A percentile compares a stretch with the other conserved stretches of the same genome.
Evolutionary conservation across 352 stramenopile genomes (phyloP).

Genomic region (Phytopythium chamaehyphon): DNA sequence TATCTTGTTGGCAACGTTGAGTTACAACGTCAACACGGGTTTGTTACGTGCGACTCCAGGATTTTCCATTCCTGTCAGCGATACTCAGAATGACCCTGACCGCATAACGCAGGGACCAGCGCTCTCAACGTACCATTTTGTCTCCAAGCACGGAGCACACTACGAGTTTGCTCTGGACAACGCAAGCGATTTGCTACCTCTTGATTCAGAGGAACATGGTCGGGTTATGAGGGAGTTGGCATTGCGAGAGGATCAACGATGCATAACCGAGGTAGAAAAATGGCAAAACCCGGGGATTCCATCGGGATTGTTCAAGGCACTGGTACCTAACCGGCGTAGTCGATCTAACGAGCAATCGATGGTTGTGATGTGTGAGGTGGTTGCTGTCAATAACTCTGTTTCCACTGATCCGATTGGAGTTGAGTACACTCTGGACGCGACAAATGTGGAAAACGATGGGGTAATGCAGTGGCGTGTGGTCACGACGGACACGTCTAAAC

Average conservation of each 20-base stretch:
- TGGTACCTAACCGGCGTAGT: background rate
- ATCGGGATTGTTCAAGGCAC: background rate
- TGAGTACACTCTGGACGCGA: conserved; percentile 19
- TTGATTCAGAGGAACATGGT: conserved; percentile 32
- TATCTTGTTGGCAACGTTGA: conserved; percentile 39
- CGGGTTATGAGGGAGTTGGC: conserved; percentile 36
- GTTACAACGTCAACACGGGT: conserved; percentile 43
- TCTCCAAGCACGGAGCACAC: conserved; percentile 19
- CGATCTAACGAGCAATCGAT: background rate
- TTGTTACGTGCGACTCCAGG: conserved; percentile 51
- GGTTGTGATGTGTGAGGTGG: conserved; percentile 24
- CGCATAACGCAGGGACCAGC: conserved; percentile 25
- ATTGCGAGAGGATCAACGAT: conserved; percentile 36
- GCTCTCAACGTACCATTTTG: conserved; percentile 44
- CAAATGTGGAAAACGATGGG: background rate
- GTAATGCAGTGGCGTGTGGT: background rate
- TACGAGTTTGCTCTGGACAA: conserved; percentile 70
- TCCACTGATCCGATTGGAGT: conserved; percentile 21
- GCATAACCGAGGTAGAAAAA: conserved; percentile 17
- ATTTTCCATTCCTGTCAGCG: conserved; percentile 40
- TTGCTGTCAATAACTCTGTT: conserved; percentile 19
- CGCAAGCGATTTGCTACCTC: conserved; percentile 40
- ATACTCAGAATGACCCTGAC: conserved; percentile 31
- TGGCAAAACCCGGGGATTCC: conserved; percentile 22
- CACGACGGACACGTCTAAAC: background rate